Percentiles rank a stretch among this genome's conserved stretches.
Evolutionary conservation across 129 eudicot species (phyloP).

Genomic region (Silybum marianum): DNA sequence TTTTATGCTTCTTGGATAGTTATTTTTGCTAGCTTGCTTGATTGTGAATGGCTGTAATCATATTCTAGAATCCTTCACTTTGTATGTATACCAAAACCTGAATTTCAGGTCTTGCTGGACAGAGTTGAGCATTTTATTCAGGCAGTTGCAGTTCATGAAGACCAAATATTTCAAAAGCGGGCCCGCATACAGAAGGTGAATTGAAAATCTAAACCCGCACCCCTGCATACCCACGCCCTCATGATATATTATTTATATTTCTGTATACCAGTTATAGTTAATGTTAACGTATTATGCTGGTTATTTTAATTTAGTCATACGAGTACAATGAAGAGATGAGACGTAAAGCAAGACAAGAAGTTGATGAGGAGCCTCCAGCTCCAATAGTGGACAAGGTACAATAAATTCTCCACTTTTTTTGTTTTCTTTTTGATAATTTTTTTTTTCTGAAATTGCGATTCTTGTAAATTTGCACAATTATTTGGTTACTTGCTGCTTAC

Average conservation of each 20-base stretch:
- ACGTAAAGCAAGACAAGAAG: slow-evolving; percentile 67
- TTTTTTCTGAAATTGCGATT: neutral
- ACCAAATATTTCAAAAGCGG: slow-evolving; percentile 93
- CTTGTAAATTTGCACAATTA: neutral
- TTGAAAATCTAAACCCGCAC: slow-evolving; percentile 8
- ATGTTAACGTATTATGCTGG: slow-evolving; percentile 9
- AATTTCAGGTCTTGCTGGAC: slow-evolving; percentile 80
- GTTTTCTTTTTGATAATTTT: neutral
- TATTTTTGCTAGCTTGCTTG: slow-evolving; percentile 2
- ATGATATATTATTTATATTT: neutral
- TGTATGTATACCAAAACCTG: slow-evolving; percentile 23
- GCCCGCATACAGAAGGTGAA: slow-evolving; percentile 85
- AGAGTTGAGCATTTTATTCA: slow-evolving; percentile 91
- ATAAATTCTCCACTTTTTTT: slow-evolving; percentile 16
- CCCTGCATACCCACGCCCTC: neutral
- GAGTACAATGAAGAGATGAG: slow-evolving; percentile 79
- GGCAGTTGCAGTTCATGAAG: slow-evolving; percentile 86
- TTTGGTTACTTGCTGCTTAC: slow-evolving; percentile 16
- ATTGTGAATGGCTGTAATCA: slow-evolving; percentile 3
- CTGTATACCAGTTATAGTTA: neutral
- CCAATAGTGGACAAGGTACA: slow-evolving; percentile 73
- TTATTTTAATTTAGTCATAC: slow-evolving; percentile 52
- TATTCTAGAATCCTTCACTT: slow-evolving; percentile 2
- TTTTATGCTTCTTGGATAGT: neutral
- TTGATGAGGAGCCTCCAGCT: slow-evolving; percentile 47